Base-by-base conservation (phyloP, 2,329 filamentous ascomycete genomes). In the Trichoderma lentiforme region DNA sequence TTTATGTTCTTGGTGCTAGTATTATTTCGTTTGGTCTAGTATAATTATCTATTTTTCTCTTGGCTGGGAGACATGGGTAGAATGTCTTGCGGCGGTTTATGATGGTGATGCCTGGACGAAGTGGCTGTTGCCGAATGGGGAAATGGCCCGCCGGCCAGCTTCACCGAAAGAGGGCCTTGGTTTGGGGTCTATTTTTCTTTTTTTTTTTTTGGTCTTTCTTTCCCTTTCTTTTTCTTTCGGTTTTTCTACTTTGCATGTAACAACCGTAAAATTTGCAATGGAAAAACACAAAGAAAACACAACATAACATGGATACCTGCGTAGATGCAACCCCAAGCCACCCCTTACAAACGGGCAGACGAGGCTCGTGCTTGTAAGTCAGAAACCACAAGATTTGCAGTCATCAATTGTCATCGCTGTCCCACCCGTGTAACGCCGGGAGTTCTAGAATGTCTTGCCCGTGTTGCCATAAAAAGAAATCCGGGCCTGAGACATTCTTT, bases 171-270 rank as follows among this genome's bases (percentile, higher is more conserved):
- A 30, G 39, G 18, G 24, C 6, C 12, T 28, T 51, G 62, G 12
- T 32, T 60, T 58, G 65, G 64, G 64, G 64, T 67, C 65, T 60
- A 24, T 68, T 68, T 58, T 60, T 60, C 28, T 58, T 47, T 60
- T 11, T 60, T 60, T 57, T 57, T 30, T 36, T 1, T 36, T 2
- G 18, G 6, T 21, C 28, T 30, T 39, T 43, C 39, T 7, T 57
- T 57, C 39, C 39, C n/a, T 30, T 1, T 28, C 7, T 68, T 58
- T 47, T 47, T 39, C 53, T 60, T n/a, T 21, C 43, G 39, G 39
- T 32, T 60, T 6, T 30, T 21, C 4, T 39, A 14, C 4, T 6
- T n/a, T 39, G 21, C 28, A 9, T 39, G 9, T 28, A 26, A 65
- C 4, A 28, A 26, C 24, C 36, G 30, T 36, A n/a, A 28, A n/a